Evolutionary conservation across 2,329 filamentous ascomycete genomes (phyloP).

Genomic region (Chrysoporthe cubensis): DNA sequence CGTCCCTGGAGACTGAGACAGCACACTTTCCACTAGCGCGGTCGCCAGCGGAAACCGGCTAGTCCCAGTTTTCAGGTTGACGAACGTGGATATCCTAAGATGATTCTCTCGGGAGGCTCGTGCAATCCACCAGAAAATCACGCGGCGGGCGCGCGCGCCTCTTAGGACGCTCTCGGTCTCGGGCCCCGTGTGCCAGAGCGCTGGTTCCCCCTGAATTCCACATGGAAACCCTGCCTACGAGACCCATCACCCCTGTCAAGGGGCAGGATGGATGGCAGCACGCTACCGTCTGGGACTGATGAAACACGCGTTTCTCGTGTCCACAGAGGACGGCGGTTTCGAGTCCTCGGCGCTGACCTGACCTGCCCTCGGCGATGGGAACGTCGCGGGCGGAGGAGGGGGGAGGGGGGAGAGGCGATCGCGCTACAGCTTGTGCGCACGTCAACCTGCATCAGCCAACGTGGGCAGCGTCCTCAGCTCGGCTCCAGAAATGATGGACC

Average conservation of each 20-base stretch:
- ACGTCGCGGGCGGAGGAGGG: not conserved
- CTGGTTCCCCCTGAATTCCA: constrained; percentile 6
- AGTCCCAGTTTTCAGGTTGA: constrained; percentile 4
- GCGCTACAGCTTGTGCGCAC: not conserved
- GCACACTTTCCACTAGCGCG: constrained; percentile 2
- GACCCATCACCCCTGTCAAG: constrained; percentile 9
- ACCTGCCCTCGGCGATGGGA: not conserved
- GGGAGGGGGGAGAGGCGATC: not conserved
- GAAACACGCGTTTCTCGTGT: constrained; percentile 30
- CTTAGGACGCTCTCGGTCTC: not conserved
- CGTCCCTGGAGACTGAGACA: constrained; percentile 12
- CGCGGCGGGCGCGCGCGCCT: not conserved
- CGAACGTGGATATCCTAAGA: constrained; percentile 1
- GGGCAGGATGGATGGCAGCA: not conserved
- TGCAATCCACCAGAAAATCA: not conserved
- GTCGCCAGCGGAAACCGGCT: not conserved
- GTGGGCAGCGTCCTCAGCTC: not conserved
- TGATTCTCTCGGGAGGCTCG: not conserved
- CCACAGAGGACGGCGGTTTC: constrained; percentile 25
- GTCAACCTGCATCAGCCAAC: not conserved
- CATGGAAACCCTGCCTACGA: constrained; percentile 6
- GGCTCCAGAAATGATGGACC: not conserved
- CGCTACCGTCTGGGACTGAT: constrained; percentile 19
- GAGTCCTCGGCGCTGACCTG: constrained; percentile 13
- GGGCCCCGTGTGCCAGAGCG: not conserved